Evolutionary conservation across 208 protist species (phyloP).

Genomic region (Tetramitus jugosus): DNA sequence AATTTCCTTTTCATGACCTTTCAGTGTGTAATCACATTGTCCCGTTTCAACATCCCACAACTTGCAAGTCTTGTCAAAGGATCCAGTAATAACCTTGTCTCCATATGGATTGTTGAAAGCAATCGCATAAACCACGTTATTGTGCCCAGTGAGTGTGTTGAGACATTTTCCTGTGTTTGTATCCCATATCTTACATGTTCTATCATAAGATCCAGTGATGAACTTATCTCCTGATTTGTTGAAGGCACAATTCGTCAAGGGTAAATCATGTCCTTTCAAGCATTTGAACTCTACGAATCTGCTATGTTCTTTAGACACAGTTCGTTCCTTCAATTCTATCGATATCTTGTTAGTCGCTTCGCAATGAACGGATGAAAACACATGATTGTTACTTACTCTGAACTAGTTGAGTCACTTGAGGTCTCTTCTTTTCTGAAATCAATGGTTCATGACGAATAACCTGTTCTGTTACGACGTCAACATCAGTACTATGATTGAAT

Average conservation of each 20-base stretch:
- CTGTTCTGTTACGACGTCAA: slow-evolving; percentile 63
- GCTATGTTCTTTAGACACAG: slow-evolving; percentile 24
- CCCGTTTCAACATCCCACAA: slow-evolving; percentile 79
- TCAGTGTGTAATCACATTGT: slow-evolving; percentile 72
- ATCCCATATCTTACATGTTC: slow-evolving; percentile 89
- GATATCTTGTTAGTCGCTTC: slow-evolving; percentile 55
- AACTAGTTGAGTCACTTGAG: slow-evolving; percentile 66
- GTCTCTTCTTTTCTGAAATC: slow-evolving; percentile 57
- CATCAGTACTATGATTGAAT: slow-evolving; percentile 47
- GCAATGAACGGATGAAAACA: too few species aligned
- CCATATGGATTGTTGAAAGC: slow-evolving; percentile 90
- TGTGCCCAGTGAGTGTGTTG: slow-evolving; percentile 80
- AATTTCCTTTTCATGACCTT: slow-evolving; percentile 83
- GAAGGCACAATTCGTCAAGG: slow-evolving; percentile 91
- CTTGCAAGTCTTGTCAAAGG: slow-evolving; percentile 90
- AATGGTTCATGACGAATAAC: slow-evolving; percentile 76
- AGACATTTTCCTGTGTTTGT: slow-evolving; percentile 78
- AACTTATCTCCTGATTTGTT: slow-evolving; percentile 87
- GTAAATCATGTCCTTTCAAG: slow-evolving; percentile 84
- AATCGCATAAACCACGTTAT: slow-evolving; percentile 87
- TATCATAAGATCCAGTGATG: slow-evolving; percentile 86
- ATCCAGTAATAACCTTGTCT: slow-evolving; percentile 83
- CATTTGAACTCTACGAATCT: slow-evolving; percentile 86
- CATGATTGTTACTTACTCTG: slow-evolving; percentile 73
- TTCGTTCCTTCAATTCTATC: slow-evolving; percentile 20